Conservation (phyloP, 768 basidiomycete species). For the Pulveroboletus ravenelii region DNA sequence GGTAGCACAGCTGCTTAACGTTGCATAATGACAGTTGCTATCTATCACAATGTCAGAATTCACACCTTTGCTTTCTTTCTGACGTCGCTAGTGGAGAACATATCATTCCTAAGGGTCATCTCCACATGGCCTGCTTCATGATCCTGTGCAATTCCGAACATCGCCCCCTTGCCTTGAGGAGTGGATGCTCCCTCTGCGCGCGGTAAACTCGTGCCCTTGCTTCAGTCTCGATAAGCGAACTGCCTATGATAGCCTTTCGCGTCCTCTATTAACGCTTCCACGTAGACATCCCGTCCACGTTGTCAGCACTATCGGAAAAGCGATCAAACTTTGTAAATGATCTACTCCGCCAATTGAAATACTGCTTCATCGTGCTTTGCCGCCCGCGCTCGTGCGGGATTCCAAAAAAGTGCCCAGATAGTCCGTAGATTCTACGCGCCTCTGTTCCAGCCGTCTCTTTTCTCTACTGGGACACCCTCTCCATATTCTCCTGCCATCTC, state of each 20-base stretch:
- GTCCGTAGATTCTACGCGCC: background rate
- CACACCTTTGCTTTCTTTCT: background rate
- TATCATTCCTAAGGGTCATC: background rate
- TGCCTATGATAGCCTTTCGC: slow-evolving; percentile 1
- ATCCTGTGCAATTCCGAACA: slow-evolving; percentile 6
- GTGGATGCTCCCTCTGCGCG: slow-evolving; percentile 6
- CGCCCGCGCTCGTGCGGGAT: background rate
- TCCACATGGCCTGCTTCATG: background rate
- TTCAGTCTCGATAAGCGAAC: slow-evolving; percentile 4
- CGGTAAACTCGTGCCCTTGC: slow-evolving; percentile 18
- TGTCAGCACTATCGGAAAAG: background rate
- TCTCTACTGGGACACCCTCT: slow-evolving; percentile 33
- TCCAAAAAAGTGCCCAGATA: background rate
- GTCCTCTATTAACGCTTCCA: background rate
- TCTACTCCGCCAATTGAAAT: background rate
- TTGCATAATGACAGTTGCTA: slow-evolving; percentile 17
- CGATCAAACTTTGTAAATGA: background rate
- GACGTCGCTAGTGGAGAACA: background rate
- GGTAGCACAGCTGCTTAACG: slow-evolving; percentile 56
- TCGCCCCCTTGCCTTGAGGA: slow-evolving; percentile 21
- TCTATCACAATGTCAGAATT: slow-evolving; percentile 5
- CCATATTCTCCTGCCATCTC: slow-evolving; percentile 42
- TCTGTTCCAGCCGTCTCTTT: background rate
- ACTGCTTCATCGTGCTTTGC: background rate
- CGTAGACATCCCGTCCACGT: slow-evolving; percentile 2